These are phyloP conservation scores for Melampsora medusae DNA, from an alignment of 1,284 basidiomycete species.

Conservation along the genomic window DNA sequence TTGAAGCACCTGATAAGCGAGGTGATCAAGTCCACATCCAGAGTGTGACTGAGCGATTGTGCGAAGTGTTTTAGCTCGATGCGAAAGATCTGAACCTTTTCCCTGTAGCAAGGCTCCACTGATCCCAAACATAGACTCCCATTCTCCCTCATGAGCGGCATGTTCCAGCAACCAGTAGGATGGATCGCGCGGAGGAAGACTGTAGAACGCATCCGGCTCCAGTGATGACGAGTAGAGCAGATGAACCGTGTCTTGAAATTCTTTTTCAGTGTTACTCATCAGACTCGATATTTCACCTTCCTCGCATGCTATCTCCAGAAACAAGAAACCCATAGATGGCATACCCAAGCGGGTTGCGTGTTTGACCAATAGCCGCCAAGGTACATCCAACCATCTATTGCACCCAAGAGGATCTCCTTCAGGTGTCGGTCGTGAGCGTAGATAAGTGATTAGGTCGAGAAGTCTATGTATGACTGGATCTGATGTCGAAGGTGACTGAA, in stretches of 20 bases:
- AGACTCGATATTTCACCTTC: conserved; percentile 53
- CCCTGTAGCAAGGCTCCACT: conserved; percentile 80
- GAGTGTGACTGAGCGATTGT: conserved; percentile 74
- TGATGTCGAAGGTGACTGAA: conserved; percentile 51
- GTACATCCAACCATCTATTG: conserved; percentile 79
- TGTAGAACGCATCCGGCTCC: conserved; percentile 97
- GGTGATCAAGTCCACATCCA: conserved; percentile 78
- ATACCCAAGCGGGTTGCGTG: conserved; percentile 75
- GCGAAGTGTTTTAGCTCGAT: conserved; percentile 56
- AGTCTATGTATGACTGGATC: conserved; percentile 65
- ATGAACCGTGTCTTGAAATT: conserved; percentile 70
- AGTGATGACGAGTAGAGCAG: conserved; percentile 91
- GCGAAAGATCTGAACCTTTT: neutral
- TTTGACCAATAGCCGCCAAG: conserved; percentile 69
- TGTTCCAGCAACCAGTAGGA: conserved; percentile 74
- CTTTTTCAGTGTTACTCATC: conserved; percentile 45
- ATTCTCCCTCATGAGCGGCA: conserved; percentile 86
- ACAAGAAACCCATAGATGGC: conserved; percentile 83
- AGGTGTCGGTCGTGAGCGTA: conserved; percentile 66
- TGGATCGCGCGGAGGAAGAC: conserved; percentile 74
- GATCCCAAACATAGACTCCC: conserved; percentile 83
- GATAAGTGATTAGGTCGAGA: conserved; percentile 74
- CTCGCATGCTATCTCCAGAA: conserved; percentile 76
- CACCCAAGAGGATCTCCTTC: conserved; percentile 64
- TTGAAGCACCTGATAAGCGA: conserved; percentile 56